Evolutionary conservation across 1,284 basidiomycete genomes (phyloP).

Genomic region (Cystobasidium sp.): DNA sequence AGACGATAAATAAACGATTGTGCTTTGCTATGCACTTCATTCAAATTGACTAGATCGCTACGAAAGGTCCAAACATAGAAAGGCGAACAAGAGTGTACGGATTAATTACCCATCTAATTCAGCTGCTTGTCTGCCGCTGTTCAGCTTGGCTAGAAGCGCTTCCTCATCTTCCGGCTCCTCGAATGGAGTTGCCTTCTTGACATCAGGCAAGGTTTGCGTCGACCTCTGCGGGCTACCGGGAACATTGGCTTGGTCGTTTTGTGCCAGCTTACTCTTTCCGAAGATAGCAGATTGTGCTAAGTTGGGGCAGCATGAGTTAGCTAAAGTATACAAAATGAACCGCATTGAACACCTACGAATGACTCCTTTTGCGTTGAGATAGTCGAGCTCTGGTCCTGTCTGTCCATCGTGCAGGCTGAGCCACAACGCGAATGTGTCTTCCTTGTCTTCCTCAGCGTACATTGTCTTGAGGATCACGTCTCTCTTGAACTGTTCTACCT

Average conservation of each 20-base stretch:
- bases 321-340: not conserved
- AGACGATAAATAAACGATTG: too few species aligned
- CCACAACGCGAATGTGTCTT: conserved; percentile 54
- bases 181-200: not conserved
- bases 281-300: conserved; percentile 29
- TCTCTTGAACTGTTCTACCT: conserved; percentile 79
- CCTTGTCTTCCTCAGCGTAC: conserved; percentile 76
- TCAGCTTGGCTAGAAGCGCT: conserved; percentile 19
- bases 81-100: too few species aligned
- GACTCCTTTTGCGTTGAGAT: conserved; percentile 57
- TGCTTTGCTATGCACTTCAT: too few species aligned
- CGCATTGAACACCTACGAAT: conserved; percentile 54
- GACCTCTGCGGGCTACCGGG: conserved; percentile 14
- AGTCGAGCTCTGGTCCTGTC: conserved; percentile 53
- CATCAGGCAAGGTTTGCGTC: not conserved
- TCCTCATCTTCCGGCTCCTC: conserved; percentile 29
- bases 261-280: conserved; percentile 30
- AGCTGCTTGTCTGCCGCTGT: conserved; percentile 14
- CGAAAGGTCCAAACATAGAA: too few species aligned
- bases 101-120: conserved; percentile 24
- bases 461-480: conserved; percentile 80
- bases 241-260: not conserved
- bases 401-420: conserved; percentile 56
- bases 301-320: not conserved
- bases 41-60: too few species aligned